phyloP scores from a whole-genome alignment of 1,139 yeast species.

The Pichia sp. region DNA sequence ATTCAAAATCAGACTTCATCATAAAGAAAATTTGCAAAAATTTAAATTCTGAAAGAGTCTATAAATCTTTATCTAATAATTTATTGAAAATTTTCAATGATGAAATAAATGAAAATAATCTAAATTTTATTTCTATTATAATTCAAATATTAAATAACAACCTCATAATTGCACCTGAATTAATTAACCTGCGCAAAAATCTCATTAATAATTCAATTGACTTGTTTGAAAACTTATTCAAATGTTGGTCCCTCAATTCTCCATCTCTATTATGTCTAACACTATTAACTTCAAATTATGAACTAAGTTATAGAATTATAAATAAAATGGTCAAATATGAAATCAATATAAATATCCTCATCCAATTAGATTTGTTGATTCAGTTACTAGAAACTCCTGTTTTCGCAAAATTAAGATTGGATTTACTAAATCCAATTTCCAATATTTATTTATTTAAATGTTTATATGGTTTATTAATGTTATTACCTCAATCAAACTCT shows the following conservation, averaged over 20 bases:
- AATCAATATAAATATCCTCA: slow-evolving; percentile 43
- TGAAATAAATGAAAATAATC: slow-evolving; percentile 33
- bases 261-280: slow-evolving; percentile 86
- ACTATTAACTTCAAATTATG: slow-evolving; percentile 81
- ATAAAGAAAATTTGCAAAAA: slow-evolving; percentile 78
- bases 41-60: slow-evolving; percentile 76
- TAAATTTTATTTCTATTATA: slow-evolving; percentile 71
- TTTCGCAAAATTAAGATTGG: slow-evolving; percentile 79
- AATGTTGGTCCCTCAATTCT: slow-evolving; percentile 89
- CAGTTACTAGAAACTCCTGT: slow-evolving; percentile 75
- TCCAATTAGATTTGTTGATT: slow-evolving; percentile 49
- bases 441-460: slow-evolving; percentile 82
- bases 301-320: slow-evolving; percentile 74
- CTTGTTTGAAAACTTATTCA: slow-evolving; percentile 71
- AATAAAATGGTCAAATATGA: slow-evolving; percentile 55
- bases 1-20: slow-evolving; percentile 75
- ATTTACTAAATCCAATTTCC: slow-evolving; percentile 77
- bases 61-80: slow-evolving; percentile 73
- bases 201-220: slow-evolving; percentile 31
- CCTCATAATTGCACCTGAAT: slow-evolving; percentile 81
- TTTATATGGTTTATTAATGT: slow-evolving; percentile 87
- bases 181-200: slow-evolving; percentile 61
- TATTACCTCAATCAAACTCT: slow-evolving; percentile 93
- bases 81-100: slow-evolving; percentile 36
- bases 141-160: slow-evolving; percentile 85